Evolutionary conservation across 2,329 filamentous ascomycete species (phyloP).

Genomic region (Pleochaeta shiraiana): DNA sequence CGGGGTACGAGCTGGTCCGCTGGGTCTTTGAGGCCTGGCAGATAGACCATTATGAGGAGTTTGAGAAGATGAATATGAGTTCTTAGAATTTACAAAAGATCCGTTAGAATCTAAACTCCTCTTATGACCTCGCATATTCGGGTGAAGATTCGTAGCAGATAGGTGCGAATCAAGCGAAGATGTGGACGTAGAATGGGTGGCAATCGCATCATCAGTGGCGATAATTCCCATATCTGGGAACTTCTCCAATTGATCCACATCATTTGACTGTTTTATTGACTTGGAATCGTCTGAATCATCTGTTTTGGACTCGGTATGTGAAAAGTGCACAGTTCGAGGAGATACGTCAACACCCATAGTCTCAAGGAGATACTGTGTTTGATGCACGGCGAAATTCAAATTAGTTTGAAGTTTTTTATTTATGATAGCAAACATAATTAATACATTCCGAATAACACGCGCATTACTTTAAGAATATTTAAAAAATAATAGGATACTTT

Average conservation of each 20-base stretch:
- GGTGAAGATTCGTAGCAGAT: conserved; percentile 12
- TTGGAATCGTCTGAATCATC: conserved; percentile 22
- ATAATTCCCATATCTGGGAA: conserved; percentile 11
- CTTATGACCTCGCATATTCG: conserved; percentile 22
- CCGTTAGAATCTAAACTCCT: conserved; percentile 20
- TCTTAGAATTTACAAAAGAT: conserved; percentile 3
- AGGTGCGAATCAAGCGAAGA: conserved; percentile 11
- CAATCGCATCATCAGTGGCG: conserved; percentile 5
- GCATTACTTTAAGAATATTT: no score
- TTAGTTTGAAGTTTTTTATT: no score
- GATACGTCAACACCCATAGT: conserved; percentile 25
- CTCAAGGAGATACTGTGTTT: neutral
- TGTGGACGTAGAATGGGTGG: conserved; percentile 8
- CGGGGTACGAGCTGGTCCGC: conserved; percentile 47
- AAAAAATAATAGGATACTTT: no score
- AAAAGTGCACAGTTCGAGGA: conserved; percentile 34
- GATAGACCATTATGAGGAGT: conserved; percentile 24
- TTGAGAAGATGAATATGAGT: conserved; percentile 10
- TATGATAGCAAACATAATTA: no score
- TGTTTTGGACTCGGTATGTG: conserved; percentile 25
- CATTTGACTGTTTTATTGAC: conserved; percentile 19
- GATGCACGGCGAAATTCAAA: no score
- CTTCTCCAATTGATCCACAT: conserved; percentile 27
- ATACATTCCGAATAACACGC: no score
- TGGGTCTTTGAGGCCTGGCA: conserved; percentile 41